Evolutionary conservation across 352 stramenopile genomes (phyloP), one percentile per base, ranked within the genome.

Genomic region (Phytophthora foliorum): DNA sequence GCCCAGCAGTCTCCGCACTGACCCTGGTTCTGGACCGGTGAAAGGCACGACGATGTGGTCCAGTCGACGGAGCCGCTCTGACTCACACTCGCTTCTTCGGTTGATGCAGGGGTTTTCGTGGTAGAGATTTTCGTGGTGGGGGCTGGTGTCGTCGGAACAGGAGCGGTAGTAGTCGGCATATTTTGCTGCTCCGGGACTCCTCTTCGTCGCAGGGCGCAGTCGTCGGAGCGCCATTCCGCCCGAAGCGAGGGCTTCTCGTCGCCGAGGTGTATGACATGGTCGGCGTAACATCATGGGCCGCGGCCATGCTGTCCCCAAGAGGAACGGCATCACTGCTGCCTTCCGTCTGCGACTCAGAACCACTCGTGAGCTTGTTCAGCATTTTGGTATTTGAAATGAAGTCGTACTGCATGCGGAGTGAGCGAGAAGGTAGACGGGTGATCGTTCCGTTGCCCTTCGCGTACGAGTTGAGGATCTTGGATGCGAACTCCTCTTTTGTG

Each of bases 1-100:
- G 93, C 90, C 96, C 97, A 99, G 81, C 97, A 99, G 6, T 89
- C 96, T 44, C 97, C 96, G 67, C 97, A 99, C 10, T 87, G 63
- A 2, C 93, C 97, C 69, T 99, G 97, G 80, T 99, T 96, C 68
- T 98, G 97, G 13, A 99, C 54, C 0, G 34, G 34, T 0, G 60
- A 70, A 2, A 84, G 62, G 16, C 66, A 80, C 8, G 31, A 48
- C 29, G 71, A 77, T 9, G 36, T 63, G 24, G 68, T 75, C 76
- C 69, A 77, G 54, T 77, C 63, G 0, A 76, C 27, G 1, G 64
- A 61, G 38, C 34, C 31, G 31, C 21, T 49, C 11, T 68, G 31
- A 2, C 55, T 60, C 7, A 55, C 45, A 2, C 50, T 60, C 7
- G 59, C 45, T 46, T 51, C 44, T 29, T 64, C 34, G 4, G 22